A percentile compares a stretch with the other conserved stretches of the same genome.
phyloP scores from a whole-genome alignment of 1,139 yeast species.

The Yamadazyma diddensiae region DNA sequence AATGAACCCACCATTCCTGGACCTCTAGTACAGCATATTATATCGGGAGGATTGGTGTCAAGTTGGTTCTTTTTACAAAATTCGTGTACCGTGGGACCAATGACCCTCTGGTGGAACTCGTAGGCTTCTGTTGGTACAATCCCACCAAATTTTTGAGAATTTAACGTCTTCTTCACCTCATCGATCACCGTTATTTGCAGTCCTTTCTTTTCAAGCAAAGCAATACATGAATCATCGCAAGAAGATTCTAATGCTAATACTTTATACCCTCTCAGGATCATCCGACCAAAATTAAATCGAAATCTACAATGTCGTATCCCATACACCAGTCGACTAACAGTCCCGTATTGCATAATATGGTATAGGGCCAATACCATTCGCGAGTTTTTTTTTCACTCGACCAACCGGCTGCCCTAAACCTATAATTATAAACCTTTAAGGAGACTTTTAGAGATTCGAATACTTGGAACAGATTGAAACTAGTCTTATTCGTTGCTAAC shows the following conservation, averaged over 20 bases:
- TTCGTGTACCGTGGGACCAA: conserved; percentile 31
- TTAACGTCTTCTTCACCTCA: conserved; percentile 63
- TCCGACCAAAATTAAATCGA: not conserved
- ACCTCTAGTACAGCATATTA: conserved; percentile 89
- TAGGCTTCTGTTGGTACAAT: conserved; percentile 87
- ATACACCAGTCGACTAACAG: too few species aligned
- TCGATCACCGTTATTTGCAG: conserved; percentile 48
- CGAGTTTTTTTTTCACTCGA: too few species aligned
- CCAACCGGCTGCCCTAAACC: too few species aligned
- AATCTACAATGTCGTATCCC: not conserved
- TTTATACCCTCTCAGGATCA: conserved; percentile 36
- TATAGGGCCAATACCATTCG: too few species aligned
- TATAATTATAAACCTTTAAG: too few species aligned
- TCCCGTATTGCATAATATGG: too few species aligned
- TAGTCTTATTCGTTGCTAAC: too few species aligned
- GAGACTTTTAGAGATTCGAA: too few species aligned
- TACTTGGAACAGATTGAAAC: too few species aligned
- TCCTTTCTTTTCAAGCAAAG: conserved; percentile 55
- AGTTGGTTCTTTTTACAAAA: conserved; percentile 27
- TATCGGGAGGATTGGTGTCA: conserved; percentile 51
- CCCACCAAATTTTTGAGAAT: conserved; percentile 73
- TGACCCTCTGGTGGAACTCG: conserved; percentile 62
- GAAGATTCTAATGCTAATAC: conserved; percentile 89
- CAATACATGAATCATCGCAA: conserved; percentile 93
- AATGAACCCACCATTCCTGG: conserved; percentile 97